Percentiles rank a stretch among this genome's conserved stretches.
phyloP scores from a whole-genome alignment of 2,329 filamentous ascomycete species.

The Dissoconium aciculare region DNA sequence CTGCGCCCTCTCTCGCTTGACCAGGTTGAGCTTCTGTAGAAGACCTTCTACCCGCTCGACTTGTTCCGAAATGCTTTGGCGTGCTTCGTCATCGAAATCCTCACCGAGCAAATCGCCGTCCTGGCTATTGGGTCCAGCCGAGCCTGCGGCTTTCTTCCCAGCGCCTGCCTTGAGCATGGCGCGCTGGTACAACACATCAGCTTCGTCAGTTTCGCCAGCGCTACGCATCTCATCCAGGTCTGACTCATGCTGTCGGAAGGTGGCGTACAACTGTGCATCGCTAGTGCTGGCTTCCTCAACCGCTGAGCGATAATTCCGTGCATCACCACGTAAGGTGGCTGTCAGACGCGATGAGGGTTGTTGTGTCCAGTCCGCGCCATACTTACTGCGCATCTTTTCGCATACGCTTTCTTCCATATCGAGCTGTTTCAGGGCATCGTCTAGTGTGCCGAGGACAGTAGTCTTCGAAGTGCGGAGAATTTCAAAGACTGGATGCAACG shows the following conservation, averaged over 20 bases:
- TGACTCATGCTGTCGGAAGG: constrained; percentile 68
- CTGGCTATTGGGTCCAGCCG: constrained; percentile 36
- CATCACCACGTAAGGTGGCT: constrained; percentile 70
- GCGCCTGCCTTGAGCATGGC: constrained; percentile 66
- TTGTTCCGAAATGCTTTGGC: constrained; percentile 72
- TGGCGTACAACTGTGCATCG: constrained; percentile 68
- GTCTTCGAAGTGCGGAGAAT: constrained; percentile 63
- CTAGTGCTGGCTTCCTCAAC: constrained; percentile 79
- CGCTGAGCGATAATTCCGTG: constrained; percentile 75
- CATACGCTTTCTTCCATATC: constrained; percentile 97
- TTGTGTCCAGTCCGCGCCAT: constrained; percentile 89
- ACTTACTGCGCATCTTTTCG: constrained; percentile 98
- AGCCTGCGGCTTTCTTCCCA: constrained; percentile 41
- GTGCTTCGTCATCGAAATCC: constrained; percentile 71
- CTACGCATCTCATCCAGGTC: constrained; percentile 93
- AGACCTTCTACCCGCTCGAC: constrained; percentile 79
- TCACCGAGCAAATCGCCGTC: constrained; percentile 70
- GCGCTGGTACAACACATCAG: constrained; percentile 75
- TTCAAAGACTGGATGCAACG: constrained; percentile 66
- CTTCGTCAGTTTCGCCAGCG: constrained; percentile 72
- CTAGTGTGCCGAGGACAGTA: constrained; percentile 54
- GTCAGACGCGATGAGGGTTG: constrained; percentile 87
- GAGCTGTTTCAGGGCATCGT: constrained; percentile 70
- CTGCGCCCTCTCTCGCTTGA: constrained; percentile 83
- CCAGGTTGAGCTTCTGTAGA: constrained; percentile 74